Percentiles rank a stretch among this genome's conserved stretches.
Evolutionary conservation across 495 filamentous ascomycete species (phyloP).

Genomic region (Trichoderma gamsii): DNA sequence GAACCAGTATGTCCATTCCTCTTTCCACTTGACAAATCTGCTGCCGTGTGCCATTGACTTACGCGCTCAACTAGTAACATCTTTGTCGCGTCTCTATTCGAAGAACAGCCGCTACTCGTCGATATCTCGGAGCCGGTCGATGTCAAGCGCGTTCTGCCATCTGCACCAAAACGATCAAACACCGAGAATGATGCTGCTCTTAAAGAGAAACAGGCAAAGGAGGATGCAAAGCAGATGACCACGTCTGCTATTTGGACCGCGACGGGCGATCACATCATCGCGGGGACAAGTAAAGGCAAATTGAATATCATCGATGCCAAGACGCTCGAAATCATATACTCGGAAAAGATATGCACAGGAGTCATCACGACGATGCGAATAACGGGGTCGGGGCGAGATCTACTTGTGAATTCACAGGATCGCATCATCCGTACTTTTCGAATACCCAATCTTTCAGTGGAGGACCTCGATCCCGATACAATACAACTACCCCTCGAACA

Average conservation of each 20-base stretch:
- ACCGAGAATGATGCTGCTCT: conserved; percentile 56
- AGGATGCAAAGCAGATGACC: conserved; percentile 89
- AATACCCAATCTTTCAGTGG: conserved; percentile 44
- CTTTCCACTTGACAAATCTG: background rate
- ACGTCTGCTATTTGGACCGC: conserved; percentile 84
- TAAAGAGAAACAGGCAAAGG: conserved; percentile 77
- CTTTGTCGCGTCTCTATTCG: conserved; percentile 85
- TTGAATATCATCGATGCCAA: conserved; percentile 86
- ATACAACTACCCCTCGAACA: conserved; percentile 90
- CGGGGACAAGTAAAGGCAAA: conserved; percentile 90
- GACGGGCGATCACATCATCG: conserved; percentile 76
- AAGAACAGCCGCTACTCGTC: conserved; percentile 84
- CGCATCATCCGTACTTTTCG: conserved; percentile 86
- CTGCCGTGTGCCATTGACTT: background rate
- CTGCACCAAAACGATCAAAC: conserved; percentile 65
- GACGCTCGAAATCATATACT: conserved; percentile 73
- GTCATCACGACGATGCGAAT: conserved; percentile 84
- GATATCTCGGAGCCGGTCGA: conserved; percentile 62
- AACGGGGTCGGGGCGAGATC: conserved; percentile 70
- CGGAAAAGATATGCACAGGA: conserved; percentile 75
- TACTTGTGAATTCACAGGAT: conserved; percentile 87
- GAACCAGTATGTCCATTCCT: conserved; percentile 61
- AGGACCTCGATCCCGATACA: conserved; percentile 56
- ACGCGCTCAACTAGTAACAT: conserved; percentile 48
- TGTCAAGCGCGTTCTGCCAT: conserved; percentile 70